Base-by-base conservation (phyloP, 2,329 filamentous ascomycete genomes). In the Pseudocercospora macadamiae region DNA sequence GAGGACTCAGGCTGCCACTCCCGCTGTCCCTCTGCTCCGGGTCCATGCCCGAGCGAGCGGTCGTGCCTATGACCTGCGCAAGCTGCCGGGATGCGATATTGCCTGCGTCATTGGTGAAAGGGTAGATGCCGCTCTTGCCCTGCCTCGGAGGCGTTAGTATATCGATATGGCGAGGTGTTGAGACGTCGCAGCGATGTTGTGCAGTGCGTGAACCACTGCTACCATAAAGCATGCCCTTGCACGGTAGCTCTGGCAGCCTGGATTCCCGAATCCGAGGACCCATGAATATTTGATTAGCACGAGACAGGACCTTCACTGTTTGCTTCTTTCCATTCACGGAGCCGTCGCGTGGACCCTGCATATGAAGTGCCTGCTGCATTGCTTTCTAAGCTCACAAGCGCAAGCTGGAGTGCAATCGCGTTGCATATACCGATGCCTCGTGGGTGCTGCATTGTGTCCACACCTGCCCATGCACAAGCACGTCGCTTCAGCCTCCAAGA, bases 41-140 rank as follows among this genome's bases (percentile, higher is more conserved):
- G 34, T 64, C 64, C 64, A 66, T 66, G 54, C 49, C 55, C 55
- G 32, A 26, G 18, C 53, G 16, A 21, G 30, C 16, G 16, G n/a
- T n/a, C n/a, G n/a, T n/a, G n/a, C n/a, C 21, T 54, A 21, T 18
- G 21, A 26, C 26, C 8, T 54, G 39, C 39, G 44, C 53, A 42
- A 54, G 59, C 26, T 58, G 54, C 36, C 53, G 45, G 54, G 42
- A 25, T 57, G 49, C 55, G 45, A 19, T 25, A 14, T 47, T 42
- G 48, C 25, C 26, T 36, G 32, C 54, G 32, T 58, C 55, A 58
- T 58, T 30, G 51, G 28, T 32, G 28, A 32, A 32, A 7, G 28
- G 6, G 12, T 7, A 32, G 28, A 32, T 6, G 12, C 6, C 12
- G 28, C 12, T 12, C 6, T 7, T 12, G 28, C 28, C 12, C 6